A percentile compares a stretch with the other conserved stretches of the same genome.
Conservation (phyloP, 2,329 filamentous ascomycete genomes). For the Aspergillus versicolor region DNA sequence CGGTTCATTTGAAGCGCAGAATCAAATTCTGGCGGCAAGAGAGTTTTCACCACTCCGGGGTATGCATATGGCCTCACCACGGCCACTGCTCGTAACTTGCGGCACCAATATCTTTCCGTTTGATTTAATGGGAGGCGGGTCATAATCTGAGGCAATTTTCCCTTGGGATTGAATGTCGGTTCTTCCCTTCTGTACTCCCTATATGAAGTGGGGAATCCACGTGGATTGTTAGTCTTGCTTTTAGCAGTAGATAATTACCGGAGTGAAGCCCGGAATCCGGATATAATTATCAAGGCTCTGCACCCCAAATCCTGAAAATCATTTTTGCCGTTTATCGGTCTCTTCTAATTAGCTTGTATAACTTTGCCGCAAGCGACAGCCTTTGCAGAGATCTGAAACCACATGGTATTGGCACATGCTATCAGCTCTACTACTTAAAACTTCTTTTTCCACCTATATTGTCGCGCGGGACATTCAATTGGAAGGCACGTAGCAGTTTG, state of each 20-base stretch:
- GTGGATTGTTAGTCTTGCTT: constrained; percentile 2
- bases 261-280: neutral
- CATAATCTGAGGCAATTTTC: neutral
- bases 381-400: neutral
- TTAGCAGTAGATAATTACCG: neutral
- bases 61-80: neutral
- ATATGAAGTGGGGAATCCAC: neutral
- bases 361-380: neutral
- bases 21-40: neutral
- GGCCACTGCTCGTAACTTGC: too few relatives aligned
- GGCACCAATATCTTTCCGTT: neutral
- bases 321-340: neutral
- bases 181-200: neutral
- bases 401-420: neutral
- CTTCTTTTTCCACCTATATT: too few relatives aligned
- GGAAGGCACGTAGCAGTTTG: neutral
- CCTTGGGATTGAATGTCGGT: neutral
- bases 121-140: neutral
- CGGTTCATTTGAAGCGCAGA: neutral
- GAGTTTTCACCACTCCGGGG: neutral
- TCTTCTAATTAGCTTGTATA: neutral
- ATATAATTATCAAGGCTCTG: constrained; percentile 8
- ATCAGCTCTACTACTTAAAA: neutral
- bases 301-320: neutral
- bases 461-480: neutral